These are phyloP conservation scores for Adansonia digitata DNA, from an alignment of 345 rosid genomes.

Conservation along the genomic window DNA sequence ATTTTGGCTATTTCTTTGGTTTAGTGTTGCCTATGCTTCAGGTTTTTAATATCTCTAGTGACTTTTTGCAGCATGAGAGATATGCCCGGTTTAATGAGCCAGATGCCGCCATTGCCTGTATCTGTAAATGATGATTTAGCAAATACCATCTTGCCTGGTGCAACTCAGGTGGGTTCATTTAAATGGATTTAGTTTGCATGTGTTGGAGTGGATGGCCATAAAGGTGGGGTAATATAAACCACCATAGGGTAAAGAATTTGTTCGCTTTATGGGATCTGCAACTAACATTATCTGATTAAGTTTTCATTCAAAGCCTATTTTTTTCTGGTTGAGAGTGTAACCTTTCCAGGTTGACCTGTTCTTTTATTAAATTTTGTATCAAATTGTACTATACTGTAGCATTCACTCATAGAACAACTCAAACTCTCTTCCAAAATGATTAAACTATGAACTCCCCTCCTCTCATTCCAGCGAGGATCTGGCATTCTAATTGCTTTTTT, in stretches of 20 bases:
- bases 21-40: slow-evolving; percentile 9
- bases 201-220: not conserved
- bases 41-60: slow-evolving; percentile 15
- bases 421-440: not conserved
- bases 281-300: not conserved
- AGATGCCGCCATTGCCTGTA: slow-evolving; percentile 77
- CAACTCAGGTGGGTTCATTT: slow-evolving; percentile 41
- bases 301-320: not conserved
- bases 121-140: slow-evolving; percentile 64
- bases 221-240: not conserved
- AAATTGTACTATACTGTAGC: not conserved
- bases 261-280: not conserved
- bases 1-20: slow-evolving; percentile 3
- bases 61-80: slow-evolving; percentile 57
- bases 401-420: not conserved
- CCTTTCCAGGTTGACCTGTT: not conserved
- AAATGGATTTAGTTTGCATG: not conserved
- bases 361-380: not conserved
- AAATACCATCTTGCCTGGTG: slow-evolving; percentile 45
- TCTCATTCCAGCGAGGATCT: not conserved
- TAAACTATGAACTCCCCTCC: not conserved
- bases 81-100: slow-evolving; percentile 86
- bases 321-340: slow-evolving; percentile 1
- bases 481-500: not conserved
- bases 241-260: not conserved